Evolutionary conservation across 2,329 filamentous ascomycete species (phyloP).

Genomic region (Lachnellula cervina): DNA sequence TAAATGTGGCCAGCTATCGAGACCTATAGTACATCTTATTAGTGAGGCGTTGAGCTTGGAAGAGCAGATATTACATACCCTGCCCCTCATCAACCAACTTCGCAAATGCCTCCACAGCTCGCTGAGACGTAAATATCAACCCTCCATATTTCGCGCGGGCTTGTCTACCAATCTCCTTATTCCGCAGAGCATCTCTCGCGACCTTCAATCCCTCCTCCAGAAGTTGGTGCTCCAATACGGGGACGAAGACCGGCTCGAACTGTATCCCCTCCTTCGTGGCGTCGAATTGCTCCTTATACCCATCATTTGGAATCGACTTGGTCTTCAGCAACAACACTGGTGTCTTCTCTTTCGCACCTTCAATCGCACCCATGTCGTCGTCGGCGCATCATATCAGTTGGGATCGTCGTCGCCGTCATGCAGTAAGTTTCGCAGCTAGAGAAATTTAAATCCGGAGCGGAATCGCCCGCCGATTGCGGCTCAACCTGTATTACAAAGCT

Average conservation of each 20-base stretch:
- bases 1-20: slow-evolving; percentile 46
- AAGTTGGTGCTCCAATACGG: slow-evolving; percentile 70
- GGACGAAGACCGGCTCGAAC: slow-evolving; percentile 67
- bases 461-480: not conserved
- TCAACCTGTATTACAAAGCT: slow-evolving; percentile 7
- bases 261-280: slow-evolving; percentile 35
- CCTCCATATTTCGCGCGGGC: slow-evolving; percentile 56
- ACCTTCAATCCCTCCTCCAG: slow-evolving; percentile 51
- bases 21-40: slow-evolving; percentile 9
- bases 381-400: slow-evolving; percentile 11
- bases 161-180: slow-evolving; percentile 36
- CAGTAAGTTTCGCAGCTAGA: not conserved
- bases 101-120: slow-evolving; percentile 74
- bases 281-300: slow-evolving; percentile 65
- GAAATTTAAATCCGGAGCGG: not conserved
- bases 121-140: slow-evolving; percentile 79
- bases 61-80: slow-evolving; percentile 14
- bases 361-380: slow-evolving; percentile 13
- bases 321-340: slow-evolving; percentile 75
- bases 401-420: not conserved
- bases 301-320: slow-evolving; percentile 64
- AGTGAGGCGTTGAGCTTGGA: not conserved
- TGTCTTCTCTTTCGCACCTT: slow-evolving; percentile 23
- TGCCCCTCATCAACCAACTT: slow-evolving; percentile 50
- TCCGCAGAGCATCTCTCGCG: slow-evolving; percentile 47